phyloP scores from a whole-genome alignment of 164 flowering plant genomes.

The Vitis amurensis region DNA sequence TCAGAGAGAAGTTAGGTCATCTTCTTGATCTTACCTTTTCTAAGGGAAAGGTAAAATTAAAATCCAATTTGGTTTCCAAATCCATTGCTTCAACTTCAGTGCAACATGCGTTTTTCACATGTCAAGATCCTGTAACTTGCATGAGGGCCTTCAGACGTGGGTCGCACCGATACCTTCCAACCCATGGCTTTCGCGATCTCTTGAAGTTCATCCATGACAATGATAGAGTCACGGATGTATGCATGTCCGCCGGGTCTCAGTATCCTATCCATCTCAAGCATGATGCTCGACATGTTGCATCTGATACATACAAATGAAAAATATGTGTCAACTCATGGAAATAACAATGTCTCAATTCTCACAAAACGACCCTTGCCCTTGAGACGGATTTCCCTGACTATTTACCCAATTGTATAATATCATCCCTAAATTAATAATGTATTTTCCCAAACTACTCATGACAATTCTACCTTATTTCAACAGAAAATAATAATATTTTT shows the following conservation, averaged over 20 bases:
- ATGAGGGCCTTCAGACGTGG: slow-evolving; percentile 80
- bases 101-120: slow-evolving; percentile 54
- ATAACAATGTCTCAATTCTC: not conserved
- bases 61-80: not conserved
- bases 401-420: no score
- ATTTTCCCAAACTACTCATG: no score
- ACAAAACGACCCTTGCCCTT: no score
- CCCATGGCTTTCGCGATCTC: slow-evolving; percentile 67
- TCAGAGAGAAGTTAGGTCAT: not conserved
- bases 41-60: not conserved
- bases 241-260: slow-evolving; percentile 86
- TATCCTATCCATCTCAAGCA: slow-evolving; percentile 94
- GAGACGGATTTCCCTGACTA: no score
- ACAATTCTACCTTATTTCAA: no score
- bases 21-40: not conserved
- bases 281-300: slow-evolving; percentile 68
- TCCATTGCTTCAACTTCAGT: slow-evolving; percentile 9
- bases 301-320: slow-evolving; percentile 30
- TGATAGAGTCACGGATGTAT: slow-evolving; percentile 74
- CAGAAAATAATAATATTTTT: no score
- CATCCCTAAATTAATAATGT: no score
- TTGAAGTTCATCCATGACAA: slow-evolving; percentile 64
- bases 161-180: slow-evolving; percentile 53
- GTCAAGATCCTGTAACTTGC: slow-evolving; percentile 65
- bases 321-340: not conserved